A percentile compares a stretch with the other conserved stretches of the same genome.
These are phyloP conservation scores for Talaromyces stipitatus DNA, from an alignment of 495 filamentous ascomycete genomes.

Conservation along the genomic window DNA sequence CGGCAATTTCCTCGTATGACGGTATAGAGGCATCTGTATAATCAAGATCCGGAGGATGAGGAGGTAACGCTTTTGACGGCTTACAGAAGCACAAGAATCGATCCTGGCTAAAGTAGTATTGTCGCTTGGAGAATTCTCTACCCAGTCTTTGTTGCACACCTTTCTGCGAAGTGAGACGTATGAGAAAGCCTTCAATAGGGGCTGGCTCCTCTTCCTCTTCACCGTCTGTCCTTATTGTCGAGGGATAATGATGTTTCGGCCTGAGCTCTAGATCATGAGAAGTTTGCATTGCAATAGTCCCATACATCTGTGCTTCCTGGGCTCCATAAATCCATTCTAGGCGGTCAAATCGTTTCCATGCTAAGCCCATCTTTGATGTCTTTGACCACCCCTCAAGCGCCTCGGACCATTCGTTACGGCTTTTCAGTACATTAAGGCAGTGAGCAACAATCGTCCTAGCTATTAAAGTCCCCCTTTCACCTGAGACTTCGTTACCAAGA, in stretches of 20 bases:
- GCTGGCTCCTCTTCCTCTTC: constrained; percentile 47
- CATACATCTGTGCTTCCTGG: constrained; percentile 69
- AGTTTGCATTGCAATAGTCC: constrained; percentile 62
- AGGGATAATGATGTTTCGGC: constrained; percentile 63
- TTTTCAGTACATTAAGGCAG: constrained; percentile 53
- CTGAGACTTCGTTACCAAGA: constrained; percentile 16
- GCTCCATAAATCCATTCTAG: constrained; percentile 67
- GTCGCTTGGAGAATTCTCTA: constrained; percentile 60
- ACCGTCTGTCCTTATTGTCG: constrained; percentile 29
- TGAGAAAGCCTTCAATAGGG: constrained; percentile 65
- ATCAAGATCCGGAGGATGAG: constrained; percentile 47
- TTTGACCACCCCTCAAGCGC: constrained; percentile 54
- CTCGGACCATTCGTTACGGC: constrained; percentile 53
- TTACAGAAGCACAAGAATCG: constrained; percentile 60
- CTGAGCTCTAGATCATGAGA: constrained; percentile 70
- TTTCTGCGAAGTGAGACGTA: constrained; percentile 59
- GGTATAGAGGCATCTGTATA: constrained; percentile 6
- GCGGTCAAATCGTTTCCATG: constrained; percentile 70
- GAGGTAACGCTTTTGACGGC: constrained; percentile 57
- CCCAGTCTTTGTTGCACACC: constrained; percentile 54
- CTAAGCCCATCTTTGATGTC: constrained; percentile 59
- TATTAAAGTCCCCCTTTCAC: constrained; percentile 42
- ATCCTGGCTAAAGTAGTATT: constrained; percentile 66
- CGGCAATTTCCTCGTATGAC: constrained; percentile 22
- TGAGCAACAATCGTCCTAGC: constrained; percentile 48